These are phyloP conservation scores for Penicillium canariense DNA, from an alignment of 495 filamentous ascomycete genomes.

Conservation along the genomic window DNA sequence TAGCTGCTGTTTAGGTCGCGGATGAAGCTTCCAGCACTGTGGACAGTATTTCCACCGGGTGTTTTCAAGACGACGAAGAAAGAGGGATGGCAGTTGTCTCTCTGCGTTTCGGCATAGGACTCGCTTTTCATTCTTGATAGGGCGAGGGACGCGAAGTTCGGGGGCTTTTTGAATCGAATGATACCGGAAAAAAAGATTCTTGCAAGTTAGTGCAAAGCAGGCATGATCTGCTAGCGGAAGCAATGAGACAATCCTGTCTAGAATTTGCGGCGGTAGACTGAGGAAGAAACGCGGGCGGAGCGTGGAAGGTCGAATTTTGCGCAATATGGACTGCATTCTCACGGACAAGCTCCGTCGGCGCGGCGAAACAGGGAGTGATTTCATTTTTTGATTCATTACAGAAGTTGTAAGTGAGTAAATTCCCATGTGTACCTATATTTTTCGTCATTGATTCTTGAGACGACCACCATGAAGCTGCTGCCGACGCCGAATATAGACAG, in stretches of 20 bases:
- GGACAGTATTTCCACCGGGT: neutral
- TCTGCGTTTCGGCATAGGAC: neutral
- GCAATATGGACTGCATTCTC: neutral
- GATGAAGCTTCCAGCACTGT: neutral
- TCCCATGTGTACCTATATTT: neutral
- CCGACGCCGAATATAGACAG: neutral
- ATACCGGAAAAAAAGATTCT: neutral
- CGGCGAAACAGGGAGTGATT: neutral
- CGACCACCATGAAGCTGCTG: neutral
- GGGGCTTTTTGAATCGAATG: neutral
- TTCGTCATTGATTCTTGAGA: neutral
- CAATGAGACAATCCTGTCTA: neutral
- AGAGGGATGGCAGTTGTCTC: neutral
- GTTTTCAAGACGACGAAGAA: neutral
- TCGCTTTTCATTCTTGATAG: neutral
- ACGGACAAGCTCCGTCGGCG: neutral
- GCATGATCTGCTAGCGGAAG: neutral
- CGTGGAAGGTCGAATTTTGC: neutral
- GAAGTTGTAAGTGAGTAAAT: neutral
- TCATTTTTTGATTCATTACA: neutral
- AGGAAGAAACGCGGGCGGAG: neutral
- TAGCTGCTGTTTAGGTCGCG: neutral
- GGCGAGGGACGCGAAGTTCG: neutral
- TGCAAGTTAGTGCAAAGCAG: neutral
- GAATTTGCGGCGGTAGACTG: neutral